Conservation (phyloP, 106 monocot species). For the Dioscorea alata region DNA sequence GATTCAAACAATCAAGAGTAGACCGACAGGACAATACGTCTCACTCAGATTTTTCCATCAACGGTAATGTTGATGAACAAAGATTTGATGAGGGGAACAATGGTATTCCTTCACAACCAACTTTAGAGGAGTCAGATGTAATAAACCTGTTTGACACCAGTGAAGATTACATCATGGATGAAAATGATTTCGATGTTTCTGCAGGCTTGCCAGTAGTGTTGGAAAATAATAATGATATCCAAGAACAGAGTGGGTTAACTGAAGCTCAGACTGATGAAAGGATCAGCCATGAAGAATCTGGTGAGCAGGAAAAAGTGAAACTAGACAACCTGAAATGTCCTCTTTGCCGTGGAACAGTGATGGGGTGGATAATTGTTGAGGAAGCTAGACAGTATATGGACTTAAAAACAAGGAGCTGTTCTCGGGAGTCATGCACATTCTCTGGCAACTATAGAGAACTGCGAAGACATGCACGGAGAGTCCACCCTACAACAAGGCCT, state of each 20-base stretch:
- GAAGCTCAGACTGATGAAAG: slow-evolving; percentile 11
- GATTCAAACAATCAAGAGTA: slow-evolving; percentile 39
- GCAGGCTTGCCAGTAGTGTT: slow-evolving; percentile 1
- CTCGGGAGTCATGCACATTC: slow-evolving; percentile 71
- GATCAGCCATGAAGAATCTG: slow-evolving; percentile 11
- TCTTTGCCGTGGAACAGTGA: slow-evolving; percentile 67
- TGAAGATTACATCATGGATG: slow-evolving; percentile 11
- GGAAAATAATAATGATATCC: slow-evolving; percentile 19
- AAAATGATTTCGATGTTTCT: slow-evolving; percentile 3
- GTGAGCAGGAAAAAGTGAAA: slow-evolving; percentile 4
- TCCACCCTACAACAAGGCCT: slow-evolving; percentile 63
- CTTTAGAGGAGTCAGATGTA: not conserved
- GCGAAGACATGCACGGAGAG: slow-evolving; percentile 61
- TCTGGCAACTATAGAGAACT: slow-evolving; percentile 70
- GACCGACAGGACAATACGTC: slow-evolving; percentile 3
- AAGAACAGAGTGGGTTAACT: slow-evolving; percentile 1
- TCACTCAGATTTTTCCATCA: slow-evolving; percentile 2
- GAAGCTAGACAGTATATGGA: slow-evolving; percentile 71
- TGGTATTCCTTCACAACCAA: slow-evolving; percentile 5
- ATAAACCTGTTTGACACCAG: not conserved
- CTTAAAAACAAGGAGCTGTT: slow-evolving; percentile 60
- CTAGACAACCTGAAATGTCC: slow-evolving; percentile 53
- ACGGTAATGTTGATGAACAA: not conserved
- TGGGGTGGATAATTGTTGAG: slow-evolving; percentile 51
- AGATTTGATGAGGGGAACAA: not conserved